phyloP scores from a whole-genome alignment of 176 grass and related monocot genomes.

The Paspalum vaginatum region DNA sequence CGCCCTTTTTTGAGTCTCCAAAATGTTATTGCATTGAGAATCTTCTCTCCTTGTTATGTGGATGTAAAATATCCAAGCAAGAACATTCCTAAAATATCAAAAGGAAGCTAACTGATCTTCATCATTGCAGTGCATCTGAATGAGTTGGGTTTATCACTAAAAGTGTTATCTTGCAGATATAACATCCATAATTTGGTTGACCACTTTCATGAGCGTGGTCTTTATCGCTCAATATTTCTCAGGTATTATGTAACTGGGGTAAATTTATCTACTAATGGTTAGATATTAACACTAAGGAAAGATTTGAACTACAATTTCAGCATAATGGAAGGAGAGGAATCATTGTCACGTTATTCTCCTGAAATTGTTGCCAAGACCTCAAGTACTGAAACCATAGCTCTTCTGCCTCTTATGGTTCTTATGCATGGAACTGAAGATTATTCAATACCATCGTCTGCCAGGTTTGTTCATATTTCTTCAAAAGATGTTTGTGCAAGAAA shows the following conservation, averaged over 20 bases:
- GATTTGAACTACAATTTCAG: slow-evolving; percentile 57
- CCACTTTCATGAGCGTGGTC: slow-evolving; percentile 88
- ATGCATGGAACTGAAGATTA: slow-evolving; percentile 95
- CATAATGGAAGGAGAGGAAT: slow-evolving; percentile 98
- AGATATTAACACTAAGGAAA: neutral
- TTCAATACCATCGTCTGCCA: slow-evolving; percentile 92
- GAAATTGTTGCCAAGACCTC: slow-evolving; percentile 74
- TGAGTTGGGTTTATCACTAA: slow-evolving; percentile 15
- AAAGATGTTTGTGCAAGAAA: slow-evolving; percentile 13
- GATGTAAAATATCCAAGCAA: neutral
- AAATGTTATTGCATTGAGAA: slow-evolving; percentile 8
- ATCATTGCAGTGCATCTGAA: slow-evolving; percentile 8
- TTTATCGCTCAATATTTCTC: slow-evolving; percentile 82
- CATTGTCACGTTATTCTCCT: slow-evolving; percentile 75
- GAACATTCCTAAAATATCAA: slow-evolving; percentile 14
- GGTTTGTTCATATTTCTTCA: slow-evolving; percentile 58
- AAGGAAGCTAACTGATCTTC: slow-evolving; percentile 8
- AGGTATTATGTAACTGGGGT: slow-evolving; percentile 56
- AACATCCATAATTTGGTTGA: slow-evolving; percentile 79
- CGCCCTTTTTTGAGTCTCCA: slow-evolving; percentile 10
- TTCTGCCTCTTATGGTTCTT: slow-evolving; percentile 81
- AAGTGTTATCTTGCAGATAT: slow-evolving; percentile 59
- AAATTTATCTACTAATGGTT: neutral
- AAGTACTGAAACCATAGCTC: slow-evolving; percentile 61
- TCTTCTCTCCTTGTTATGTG: slow-evolving; percentile 1